These are phyloP conservation scores for Dothistroma pini DNA, from an alignment of 2,329 filamentous ascomycete species.

Conservation along the genomic window DNA sequence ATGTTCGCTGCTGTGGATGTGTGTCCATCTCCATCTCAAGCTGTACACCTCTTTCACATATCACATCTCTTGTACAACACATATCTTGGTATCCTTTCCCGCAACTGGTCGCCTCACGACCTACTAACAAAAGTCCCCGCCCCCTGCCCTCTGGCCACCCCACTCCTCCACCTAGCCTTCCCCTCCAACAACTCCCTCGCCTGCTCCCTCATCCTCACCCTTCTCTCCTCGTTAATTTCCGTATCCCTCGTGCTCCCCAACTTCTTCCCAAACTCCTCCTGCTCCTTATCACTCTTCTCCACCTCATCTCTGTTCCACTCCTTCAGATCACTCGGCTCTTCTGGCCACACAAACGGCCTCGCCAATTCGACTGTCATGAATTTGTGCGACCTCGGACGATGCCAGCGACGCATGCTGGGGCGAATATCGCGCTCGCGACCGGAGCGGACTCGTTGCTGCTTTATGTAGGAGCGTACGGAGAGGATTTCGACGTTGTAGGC, in stretches of 20 bases:
- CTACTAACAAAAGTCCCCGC: background rate
- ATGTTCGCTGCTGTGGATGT: background rate
- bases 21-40: background rate
- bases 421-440: constrained; percentile 34
- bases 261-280: constrained; percentile 38
- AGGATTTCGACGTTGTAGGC: constrained; percentile 72
- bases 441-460: constrained; percentile 62
- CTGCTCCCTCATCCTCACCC: constrained; percentile 53
- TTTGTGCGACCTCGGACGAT: constrained; percentile 72
- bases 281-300: constrained; percentile 33
- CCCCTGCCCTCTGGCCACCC: background rate
- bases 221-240: constrained; percentile 39
- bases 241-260: constrained; percentile 34
- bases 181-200: constrained; percentile 61
- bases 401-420: constrained; percentile 50
- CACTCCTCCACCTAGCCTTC: constrained; percentile 54
- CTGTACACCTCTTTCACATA: background rate
- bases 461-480: constrained; percentile 74
- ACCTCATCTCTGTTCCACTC: constrained; percentile 37
- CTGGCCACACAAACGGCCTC: constrained; percentile 84
- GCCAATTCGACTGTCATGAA: constrained; percentile 92
- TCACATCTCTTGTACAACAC: too few relatives aligned
- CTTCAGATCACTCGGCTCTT: constrained; percentile 58
- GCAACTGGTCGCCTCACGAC: too few relatives aligned
- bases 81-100: too few relatives aligned